A percentile compares a stretch with the other conserved stretches of the same genome.
These are phyloP conservation scores for Ajuga reptans DNA, from an alignment of 305 asterid genomes.

Conservation along the genomic window DNA sequence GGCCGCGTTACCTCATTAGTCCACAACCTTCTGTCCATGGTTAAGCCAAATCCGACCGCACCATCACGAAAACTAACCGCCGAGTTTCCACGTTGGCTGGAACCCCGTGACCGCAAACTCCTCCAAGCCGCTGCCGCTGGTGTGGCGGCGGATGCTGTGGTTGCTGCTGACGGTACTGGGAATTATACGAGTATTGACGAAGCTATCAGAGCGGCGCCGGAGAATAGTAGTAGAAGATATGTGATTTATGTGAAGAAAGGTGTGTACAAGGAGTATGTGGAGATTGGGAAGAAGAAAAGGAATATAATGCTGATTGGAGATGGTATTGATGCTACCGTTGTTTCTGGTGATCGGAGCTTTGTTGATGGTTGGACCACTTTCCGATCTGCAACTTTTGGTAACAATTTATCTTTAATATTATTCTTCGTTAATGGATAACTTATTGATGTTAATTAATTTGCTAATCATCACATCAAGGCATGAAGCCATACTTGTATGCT, in stretches of 20 bases:
- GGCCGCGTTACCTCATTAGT: constrained; percentile 43
- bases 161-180: constrained; percentile 69
- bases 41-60: constrained; percentile 24
- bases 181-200: constrained; percentile 39
- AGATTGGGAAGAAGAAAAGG: constrained; percentile 44
- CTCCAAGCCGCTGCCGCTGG: constrained; percentile 30
- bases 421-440: too few relatives aligned
- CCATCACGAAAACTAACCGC: constrained; percentile 26
- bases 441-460: too few relatives aligned
- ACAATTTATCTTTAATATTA: too few relatives aligned
- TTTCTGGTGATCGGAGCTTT: constrained; percentile 48
- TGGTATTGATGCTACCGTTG: constrained; percentile 52
- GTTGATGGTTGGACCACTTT: constrained; percentile 57
- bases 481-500: neutral
- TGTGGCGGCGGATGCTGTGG: constrained; percentile 41
- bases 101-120: constrained; percentile 37
- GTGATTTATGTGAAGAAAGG: constrained; percentile 58
- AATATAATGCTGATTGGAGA: constrained; percentile 71
- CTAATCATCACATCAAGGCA: too few relatives aligned
- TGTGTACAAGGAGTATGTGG: constrained; percentile 50
- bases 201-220: constrained; percentile 48
- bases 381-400: constrained; percentile 63
- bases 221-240: constrained; percentile 31
- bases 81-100: constrained; percentile 48
- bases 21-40: constrained; percentile 41